Conservation (phyloP, 768 basidiomycete species). For the Suillus cothurnatus region DNA sequence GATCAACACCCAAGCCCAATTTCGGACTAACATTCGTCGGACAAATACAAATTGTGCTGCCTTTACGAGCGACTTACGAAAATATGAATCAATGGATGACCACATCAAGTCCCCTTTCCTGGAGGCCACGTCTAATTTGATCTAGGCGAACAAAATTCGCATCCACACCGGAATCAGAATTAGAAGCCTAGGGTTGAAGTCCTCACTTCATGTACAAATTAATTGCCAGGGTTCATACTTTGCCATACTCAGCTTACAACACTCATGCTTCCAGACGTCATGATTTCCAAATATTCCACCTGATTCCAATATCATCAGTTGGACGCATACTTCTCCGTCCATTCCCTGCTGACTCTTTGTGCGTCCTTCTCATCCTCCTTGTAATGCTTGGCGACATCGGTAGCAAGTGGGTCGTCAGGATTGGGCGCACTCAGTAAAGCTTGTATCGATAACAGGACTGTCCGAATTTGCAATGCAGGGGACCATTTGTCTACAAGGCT, state of each 20-base stretch:
- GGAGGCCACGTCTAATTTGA: slow-evolving; percentile 4
- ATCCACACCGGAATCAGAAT: background rate
- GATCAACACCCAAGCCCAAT: slow-evolving; percentile 5
- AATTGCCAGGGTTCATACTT: slow-evolving; percentile 2
- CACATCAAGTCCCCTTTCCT: slow-evolving; percentile 6
- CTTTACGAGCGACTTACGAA: slow-evolving; percentile 8
- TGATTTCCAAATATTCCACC: background rate
- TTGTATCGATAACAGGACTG: slow-evolving; percentile 94
- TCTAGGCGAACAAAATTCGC: slow-evolving; percentile 1
- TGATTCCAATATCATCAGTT: slow-evolving; percentile 20
- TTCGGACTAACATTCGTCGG: background rate
- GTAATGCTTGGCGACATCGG: slow-evolving; percentile 97
- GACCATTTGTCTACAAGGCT: slow-evolving; percentile 90
- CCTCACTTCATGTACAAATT: slow-evolving; percentile 13
- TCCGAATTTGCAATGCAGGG: slow-evolving; percentile 97
- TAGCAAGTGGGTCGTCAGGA: slow-evolving; percentile 93
- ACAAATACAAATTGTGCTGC: slow-evolving; percentile 9
- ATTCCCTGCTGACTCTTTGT: slow-evolving; percentile 88
- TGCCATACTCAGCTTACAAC: slow-evolving; percentile 14
- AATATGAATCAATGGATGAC: slow-evolving; percentile 9
- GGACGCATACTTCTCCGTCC: slow-evolving; percentile 88
- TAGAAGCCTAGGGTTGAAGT: background rate
- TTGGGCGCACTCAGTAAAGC: slow-evolving; percentile 96
- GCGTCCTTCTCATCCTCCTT: slow-evolving; percentile 97
- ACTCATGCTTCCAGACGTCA: background rate